phyloP scores from a whole-genome alignment of 768 basidiomycete species.

The Mrakia blollopis region DNA sequence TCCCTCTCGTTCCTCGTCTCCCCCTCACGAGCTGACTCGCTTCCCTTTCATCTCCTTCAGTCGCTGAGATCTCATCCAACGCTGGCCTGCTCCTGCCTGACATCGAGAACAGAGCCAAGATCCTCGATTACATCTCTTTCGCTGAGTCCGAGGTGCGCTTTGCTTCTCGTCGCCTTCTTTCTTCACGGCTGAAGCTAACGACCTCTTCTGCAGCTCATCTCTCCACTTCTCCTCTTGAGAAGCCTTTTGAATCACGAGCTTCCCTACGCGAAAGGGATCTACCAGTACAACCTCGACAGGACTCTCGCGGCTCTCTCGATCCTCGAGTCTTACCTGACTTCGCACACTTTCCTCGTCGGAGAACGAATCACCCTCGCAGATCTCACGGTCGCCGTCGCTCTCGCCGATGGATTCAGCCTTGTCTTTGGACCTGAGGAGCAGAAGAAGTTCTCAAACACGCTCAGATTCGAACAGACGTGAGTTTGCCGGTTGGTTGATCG shows the following conservation, averaged over 20 bases:
- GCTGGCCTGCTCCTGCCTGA: slow-evolving; percentile 67
- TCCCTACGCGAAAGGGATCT: slow-evolving; percentile 70
- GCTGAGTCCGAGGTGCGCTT: slow-evolving; percentile 32
- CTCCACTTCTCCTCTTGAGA: slow-evolving; percentile 48
- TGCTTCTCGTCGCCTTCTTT: too few species aligned
- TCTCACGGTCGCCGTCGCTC: slow-evolving; percentile 58
- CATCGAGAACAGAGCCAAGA: slow-evolving; percentile 61
- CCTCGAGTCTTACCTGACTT: slow-evolving; percentile 66
- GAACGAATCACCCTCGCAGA: slow-evolving; percentile 95
- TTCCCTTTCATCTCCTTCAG: slow-evolving; percentile 52
- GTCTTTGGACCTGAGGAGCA: slow-evolving; percentile 28
- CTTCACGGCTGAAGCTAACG: slow-evolving; percentile 2
- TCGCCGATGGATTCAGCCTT: slow-evolving; percentile 45
- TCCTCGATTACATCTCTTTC: slow-evolving; percentile 81
- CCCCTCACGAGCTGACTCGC: background rate
- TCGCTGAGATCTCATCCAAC: slow-evolving; percentile 70
- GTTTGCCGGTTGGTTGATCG: slow-evolving; percentile 25
- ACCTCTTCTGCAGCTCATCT: slow-evolving; percentile 36
- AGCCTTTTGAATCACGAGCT: slow-evolving; percentile 47
- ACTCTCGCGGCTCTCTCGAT: slow-evolving; percentile 57
- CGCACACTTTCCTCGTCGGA: slow-evolving; percentile 82
- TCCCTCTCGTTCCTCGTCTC: slow-evolving; percentile 35
- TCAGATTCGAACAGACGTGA: slow-evolving; percentile 77
- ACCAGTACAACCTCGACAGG: slow-evolving; percentile 61
- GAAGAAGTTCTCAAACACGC: slow-evolving; percentile 60